Evolutionary conservation across 805 yeast genomes (phyloP).

Genomic region (Yarrowia sp.): DNA sequence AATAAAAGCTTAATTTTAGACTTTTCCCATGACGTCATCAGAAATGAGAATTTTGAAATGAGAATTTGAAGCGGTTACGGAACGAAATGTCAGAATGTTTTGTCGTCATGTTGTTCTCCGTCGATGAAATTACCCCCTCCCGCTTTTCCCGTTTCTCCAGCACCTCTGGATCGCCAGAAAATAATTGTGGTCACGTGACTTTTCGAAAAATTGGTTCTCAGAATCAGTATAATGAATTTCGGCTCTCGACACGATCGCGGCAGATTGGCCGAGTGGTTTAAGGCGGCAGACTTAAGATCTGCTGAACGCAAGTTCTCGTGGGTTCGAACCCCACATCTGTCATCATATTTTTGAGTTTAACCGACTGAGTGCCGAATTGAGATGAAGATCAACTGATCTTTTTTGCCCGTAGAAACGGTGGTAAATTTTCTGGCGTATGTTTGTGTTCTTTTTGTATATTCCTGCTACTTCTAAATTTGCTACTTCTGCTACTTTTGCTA

Average conservation of each 20-base stretch:
- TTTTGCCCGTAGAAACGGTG: too few species aligned
- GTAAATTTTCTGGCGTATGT: neutral
- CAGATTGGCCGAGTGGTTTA: conserved; percentile 51
- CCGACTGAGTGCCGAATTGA: neutral
- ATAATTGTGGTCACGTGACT: conserved; percentile 5
- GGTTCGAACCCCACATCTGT: conserved; percentile 52
- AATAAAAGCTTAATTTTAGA: neutral
- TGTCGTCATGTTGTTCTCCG: neutral
- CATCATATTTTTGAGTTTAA: conserved; percentile 43
- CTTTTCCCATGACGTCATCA: neutral
- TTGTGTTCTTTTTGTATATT: neutral
- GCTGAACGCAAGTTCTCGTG: conserved; percentile 51
- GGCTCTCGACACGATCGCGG: conserved; percentile 41
- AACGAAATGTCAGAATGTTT: neutral
- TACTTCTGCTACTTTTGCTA: too few species aligned
- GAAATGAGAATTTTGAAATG: neutral
- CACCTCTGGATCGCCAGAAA: neutral
- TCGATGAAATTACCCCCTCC: neutral
- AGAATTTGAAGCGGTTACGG: neutral
- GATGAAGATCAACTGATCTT: too few species aligned
- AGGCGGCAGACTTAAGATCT: conserved; percentile 52
- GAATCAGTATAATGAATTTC: neutral
- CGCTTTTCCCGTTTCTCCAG: neutral
- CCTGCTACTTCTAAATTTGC: too few species aligned
- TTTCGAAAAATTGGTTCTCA: neutral